Evolutionary conservation across 176 grass and related monocot species (phyloP).

Genomic region (Zizania latifolia): DNA sequence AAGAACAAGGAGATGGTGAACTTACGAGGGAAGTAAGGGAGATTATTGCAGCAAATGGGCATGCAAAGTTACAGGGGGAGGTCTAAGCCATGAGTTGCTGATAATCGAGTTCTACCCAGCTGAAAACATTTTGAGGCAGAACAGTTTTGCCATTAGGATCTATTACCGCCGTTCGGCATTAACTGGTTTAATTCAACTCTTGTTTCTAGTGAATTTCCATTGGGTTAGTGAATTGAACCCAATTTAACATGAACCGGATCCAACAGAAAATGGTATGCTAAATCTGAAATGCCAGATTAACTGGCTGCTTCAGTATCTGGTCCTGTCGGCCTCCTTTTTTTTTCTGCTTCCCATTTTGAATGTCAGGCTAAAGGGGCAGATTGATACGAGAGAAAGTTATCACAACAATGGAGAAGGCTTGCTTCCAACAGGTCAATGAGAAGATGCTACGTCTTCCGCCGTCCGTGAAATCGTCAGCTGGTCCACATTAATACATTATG

Average conservation of each 20-base stretch:
- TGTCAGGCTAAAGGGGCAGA: background rate
- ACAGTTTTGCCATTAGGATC: background rate
- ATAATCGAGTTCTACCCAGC: background rate
- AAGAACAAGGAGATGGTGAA: conserved; percentile 23
- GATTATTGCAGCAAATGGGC: conserved; percentile 3
- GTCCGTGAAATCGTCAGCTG: background rate
- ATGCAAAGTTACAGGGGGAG: background rate
- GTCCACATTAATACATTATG: background rate
- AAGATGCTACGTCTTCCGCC: background rate
- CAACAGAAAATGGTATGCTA: background rate
- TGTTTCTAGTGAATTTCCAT: background rate
- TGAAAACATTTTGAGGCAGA: conserved; percentile 1
- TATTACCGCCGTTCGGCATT: background rate
- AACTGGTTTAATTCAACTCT: background rate
- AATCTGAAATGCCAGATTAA: background rate
- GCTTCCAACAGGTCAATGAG: background rate
- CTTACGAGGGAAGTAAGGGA: conserved; percentile 35
- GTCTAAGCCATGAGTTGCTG: background rate
- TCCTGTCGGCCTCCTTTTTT: background rate
- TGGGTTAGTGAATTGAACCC: background rate
- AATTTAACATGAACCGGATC: conserved; percentile 7
- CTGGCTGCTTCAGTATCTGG: background rate
- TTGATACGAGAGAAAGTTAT: background rate
- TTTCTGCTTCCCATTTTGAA: background rate
- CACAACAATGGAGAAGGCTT: background rate